These are phyloP conservation scores for Magnusiomyces paraingens DNA, from an alignment of 1,139 yeast genomes.

Conservation along the genomic window DNA sequence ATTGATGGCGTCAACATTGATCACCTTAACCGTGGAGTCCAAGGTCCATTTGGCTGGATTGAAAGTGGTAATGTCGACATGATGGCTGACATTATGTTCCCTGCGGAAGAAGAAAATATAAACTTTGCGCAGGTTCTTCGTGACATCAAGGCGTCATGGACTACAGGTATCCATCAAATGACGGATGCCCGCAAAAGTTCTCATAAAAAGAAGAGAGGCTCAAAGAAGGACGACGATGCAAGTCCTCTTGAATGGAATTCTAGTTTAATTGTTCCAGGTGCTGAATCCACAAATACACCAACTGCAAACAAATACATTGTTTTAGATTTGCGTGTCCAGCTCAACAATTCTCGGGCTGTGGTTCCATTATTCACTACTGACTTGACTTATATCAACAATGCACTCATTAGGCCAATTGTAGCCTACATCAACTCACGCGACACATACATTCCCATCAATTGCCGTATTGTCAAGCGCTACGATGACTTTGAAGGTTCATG, in stretches of 20 bases:
- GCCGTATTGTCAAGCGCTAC: constrained; percentile 73
- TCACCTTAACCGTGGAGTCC: constrained; percentile 81
- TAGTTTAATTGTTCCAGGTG: neutral
- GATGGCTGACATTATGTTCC: constrained; percentile 83
- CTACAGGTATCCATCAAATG: too few species aligned
- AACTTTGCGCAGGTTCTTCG: constrained; percentile 33
- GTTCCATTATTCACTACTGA: constrained; percentile 85
- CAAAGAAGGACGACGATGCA: constrained; percentile 6
- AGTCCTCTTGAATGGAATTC: neutral
- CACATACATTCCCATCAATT: constrained; percentile 81
- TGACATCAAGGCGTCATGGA: constrained; percentile 29
- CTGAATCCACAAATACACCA: constrained; percentile 8
- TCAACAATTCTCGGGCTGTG: constrained; percentile 80
- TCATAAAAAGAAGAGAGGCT: neutral
- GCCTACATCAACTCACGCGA: constrained; percentile 88
- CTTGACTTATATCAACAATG: constrained; percentile 80
- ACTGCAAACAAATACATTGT: constrained; percentile 50
- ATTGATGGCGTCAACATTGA: constrained; percentile 82
- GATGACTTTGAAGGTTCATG: constrained; percentile 90
- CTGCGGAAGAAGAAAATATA: constrained; percentile 49
- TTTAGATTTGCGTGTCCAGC: constrained; percentile 67
- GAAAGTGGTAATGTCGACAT: constrained; percentile 86
- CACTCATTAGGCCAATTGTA: constrained; percentile 87
- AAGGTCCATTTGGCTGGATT: constrained; percentile 98
- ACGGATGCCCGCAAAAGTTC: too few species aligned